Base-by-base conservation (phyloP, 2,329 filamentous ascomycete species). In the Zelopaecilomyces penicillatus region DNA sequence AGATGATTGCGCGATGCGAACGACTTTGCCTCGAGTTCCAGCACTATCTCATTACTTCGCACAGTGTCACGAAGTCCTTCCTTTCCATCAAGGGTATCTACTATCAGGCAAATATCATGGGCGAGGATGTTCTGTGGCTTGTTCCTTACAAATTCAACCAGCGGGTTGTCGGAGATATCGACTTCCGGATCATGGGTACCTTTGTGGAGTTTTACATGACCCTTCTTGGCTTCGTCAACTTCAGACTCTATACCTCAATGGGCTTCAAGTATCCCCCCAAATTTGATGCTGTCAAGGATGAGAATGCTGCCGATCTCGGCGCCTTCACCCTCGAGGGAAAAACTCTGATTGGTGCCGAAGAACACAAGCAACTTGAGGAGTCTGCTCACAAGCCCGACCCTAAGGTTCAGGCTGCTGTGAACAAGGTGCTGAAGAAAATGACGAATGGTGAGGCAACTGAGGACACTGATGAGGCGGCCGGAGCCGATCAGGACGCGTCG, bases 121-220 rank as follows among this genome's bases (percentile, higher is more conserved):
- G 93, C 40, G 90, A 98, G 69, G 91, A 97, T 59, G 85, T 98
- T 41, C 74, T 97, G 53, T 98, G 93, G 93, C 75, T 98, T 34
- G 91, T 96, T 8, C 93, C 93, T 1, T 98, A 98, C 73, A 88
- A 88, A 65, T 98, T 98, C 69, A 95, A 97, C 60, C 93, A 98
- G 73, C 78, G 87, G 55, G 83, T 95, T 10, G 87, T 93, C 35
- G 87, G 85, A 46, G 93, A 98, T 65, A 85, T 98, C 52, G 93
- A 98, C 66, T 98, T 96, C 71, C 78, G 93, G 59, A 98, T 98
- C 67, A 98, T 98, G 93, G 91, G 88, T 48, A 98, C 93, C 4
- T 98, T 98, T 62, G 83, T 98, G 53, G 91, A 98, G 65, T 98
- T 98, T 66, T 98, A 98, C 73, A 95, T 94, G 58, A 97, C 91